phyloP scores from a whole-genome alignment of 2,329 filamentous ascomycete species.

The Neofusicoccum kwambonambiense region DNA sequence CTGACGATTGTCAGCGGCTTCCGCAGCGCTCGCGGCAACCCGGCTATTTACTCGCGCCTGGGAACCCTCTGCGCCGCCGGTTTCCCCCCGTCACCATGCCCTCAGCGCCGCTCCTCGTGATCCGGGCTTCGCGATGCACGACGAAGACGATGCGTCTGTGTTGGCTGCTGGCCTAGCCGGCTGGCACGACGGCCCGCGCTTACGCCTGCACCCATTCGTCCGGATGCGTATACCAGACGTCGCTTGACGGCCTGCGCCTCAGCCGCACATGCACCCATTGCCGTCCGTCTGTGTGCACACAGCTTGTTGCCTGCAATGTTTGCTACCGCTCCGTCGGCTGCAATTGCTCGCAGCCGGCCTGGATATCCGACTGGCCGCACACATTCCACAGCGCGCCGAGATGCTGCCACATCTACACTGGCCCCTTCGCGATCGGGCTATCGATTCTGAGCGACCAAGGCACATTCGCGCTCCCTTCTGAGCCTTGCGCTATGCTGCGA shows the following conservation, averaged over 20 bases:
- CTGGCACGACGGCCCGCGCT: conserved; percentile 9
- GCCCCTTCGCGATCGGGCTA: not conserved
- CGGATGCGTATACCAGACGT: not conserved
- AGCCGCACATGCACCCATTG: conserved; percentile 4
- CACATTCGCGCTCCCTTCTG: not conserved
- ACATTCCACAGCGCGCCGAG: not conserved
- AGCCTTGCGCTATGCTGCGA: not conserved
- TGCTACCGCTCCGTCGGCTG: not conserved
- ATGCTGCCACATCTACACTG: not conserved
- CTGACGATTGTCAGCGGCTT: not conserved
- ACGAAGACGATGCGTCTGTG: not conserved
- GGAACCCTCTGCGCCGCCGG: not conserved
- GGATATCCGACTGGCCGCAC: not conserved
- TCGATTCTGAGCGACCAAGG: not conserved
- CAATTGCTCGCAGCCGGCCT: not conserved
- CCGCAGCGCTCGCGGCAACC: not conserved
- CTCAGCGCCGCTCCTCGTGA: not conserved
- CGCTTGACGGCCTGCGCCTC: conserved; percentile 3
- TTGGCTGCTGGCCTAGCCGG: not conserved
- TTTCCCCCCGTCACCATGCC: not conserved
- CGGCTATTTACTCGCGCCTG: conserved; percentile 2
- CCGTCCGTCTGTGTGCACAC: not conserved
- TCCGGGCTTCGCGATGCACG: not conserved
- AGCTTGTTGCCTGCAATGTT: not conserved
- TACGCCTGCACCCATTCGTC: not conserved